Evolutionary conservation across 2,329 filamentous ascomycete genomes (phyloP).

Genomic region (Anthostomella pinea): DNA sequence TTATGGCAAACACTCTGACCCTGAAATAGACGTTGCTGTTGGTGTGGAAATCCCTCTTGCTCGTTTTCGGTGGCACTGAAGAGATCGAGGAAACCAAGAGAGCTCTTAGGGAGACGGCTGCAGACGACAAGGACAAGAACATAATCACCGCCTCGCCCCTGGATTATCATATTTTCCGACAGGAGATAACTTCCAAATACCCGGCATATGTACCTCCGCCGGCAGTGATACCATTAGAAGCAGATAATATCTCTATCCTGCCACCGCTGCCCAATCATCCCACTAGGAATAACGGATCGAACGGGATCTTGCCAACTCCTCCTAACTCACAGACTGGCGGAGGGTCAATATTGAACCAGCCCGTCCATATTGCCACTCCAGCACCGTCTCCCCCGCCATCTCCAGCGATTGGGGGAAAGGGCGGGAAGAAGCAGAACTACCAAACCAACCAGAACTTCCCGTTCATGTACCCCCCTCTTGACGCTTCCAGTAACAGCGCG

Average conservation of each 20-base stretch:
- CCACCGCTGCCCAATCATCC: slow-evolving; percentile 79
- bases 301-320: slow-evolving; percentile 58
- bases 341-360: slow-evolving; percentile 86
- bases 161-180: slow-evolving; percentile 93
- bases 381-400: slow-evolving; percentile 94
- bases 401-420: slow-evolving; percentile 81
- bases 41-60: slow-evolving; percentile 86
- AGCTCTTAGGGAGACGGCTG: slow-evolving; percentile 60
- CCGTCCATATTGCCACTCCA: slow-evolving; percentile 97
- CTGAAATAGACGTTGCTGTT: slow-evolving; percentile 65
- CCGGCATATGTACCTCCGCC: slow-evolving; percentile 91
- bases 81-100: slow-evolving; percentile 73
- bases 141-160: slow-evolving; percentile 89
- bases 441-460: slow-evolving; percentile 99
- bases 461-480: slow-evolving; percentile 92
- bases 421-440: slow-evolving; percentile 97
- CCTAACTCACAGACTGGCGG: slow-evolving; percentile 55
- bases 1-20: neutral
- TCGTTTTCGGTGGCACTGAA: slow-evolving; percentile 77
- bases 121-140: slow-evolving; percentile 65
- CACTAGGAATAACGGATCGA: slow-evolving; percentile 56
- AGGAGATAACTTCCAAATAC: slow-evolving; percentile 97
- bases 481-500: slow-evolving; percentile 82
- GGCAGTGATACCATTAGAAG: slow-evolving; percentile 78
- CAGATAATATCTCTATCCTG: slow-evolving; percentile 86